These are phyloP conservation scores for Cinchona pubescens DNA, from an alignment of 257 asterid genomes.

Conservation along the genomic window DNA sequence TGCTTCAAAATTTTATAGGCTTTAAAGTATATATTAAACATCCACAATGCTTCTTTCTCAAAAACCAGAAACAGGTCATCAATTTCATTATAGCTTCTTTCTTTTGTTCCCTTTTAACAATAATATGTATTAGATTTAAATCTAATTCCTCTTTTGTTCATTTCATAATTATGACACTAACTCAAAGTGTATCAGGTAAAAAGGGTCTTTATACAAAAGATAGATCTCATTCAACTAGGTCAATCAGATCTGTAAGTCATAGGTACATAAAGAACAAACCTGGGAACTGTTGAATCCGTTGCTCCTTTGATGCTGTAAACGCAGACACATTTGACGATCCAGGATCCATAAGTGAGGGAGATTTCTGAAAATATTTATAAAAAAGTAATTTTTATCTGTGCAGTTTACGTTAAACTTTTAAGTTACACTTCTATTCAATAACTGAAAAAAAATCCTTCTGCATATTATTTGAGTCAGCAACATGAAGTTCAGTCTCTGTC, in stretches of 20 bases:
- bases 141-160: not conserved
- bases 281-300: slow-evolving; percentile 41
- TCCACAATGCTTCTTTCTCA: not conserved
- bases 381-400: not conserved
- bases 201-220: not conserved
- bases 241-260: not conserved
- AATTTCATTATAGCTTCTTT: not conserved
- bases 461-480: not conserved
- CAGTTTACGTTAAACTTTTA: not conserved
- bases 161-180: not conserved
- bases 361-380: slow-evolving; percentile 35
- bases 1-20: not conserved
- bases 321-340: slow-evolving; percentile 48
- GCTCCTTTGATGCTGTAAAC: slow-evolving; percentile 47
- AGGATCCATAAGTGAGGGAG: slow-evolving; percentile 31
- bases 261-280: slow-evolving; percentile 38
- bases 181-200: not conserved
- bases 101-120: not conserved
- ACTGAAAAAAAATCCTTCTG: not conserved
- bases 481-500: not conserved
- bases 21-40: not conserved
- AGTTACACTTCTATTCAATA: not conserved
- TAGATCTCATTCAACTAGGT: not conserved
- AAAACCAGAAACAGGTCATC: not conserved
- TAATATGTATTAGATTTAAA: not conserved